Evolutionary conservation across 2,329 filamentous ascomycete genomes (phyloP), one percentile per base, ranked within the genome.

Genomic region (Aspergillus aculeatus): DNA sequence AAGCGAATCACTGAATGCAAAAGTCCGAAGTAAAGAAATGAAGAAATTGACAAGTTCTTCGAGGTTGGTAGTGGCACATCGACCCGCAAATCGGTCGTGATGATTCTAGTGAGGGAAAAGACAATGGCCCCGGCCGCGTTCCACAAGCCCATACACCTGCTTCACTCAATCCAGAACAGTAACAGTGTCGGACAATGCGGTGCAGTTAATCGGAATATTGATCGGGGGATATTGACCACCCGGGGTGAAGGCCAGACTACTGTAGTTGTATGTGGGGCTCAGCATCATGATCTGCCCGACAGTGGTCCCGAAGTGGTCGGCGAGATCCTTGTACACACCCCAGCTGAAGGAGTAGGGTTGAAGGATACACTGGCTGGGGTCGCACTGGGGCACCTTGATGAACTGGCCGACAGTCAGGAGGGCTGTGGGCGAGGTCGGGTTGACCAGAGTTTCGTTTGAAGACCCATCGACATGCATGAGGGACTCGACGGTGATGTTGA

Each of bases 251-350:
- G 32, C 32, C 2, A 35, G 14, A 35, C 32, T 54, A 12, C 51
- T 54, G n/a, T 44, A 54, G 32, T 66, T 65, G 56, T 66, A 66
- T 10, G 65, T 66, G 31, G 64, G 65, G 21, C 59, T 66, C n/a
- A 66, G 51, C 60, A 63, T 64, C 59, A 62, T 61, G 5, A 66
- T 58, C 48, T 66, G 65, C 0, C 65, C 64, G 11, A 64, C 62
- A 1, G 65, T 67, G 10, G 62, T 60, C 6, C 59, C 61, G 32
- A 58, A 63, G 35, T 58, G 54, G 3, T 61, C 62, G 0, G 65
- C 65, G 6, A 64, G 59, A 44, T 67, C 64, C 50, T 66, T 64
- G 44, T 64, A 66, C 11, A 63, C 62, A 7, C 65, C 65, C 26
- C 38, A 56, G 2, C n/a, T 47, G 47, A 67, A 63, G 5, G 54